Conservation (phyloP, 129 eudicot species). For the Helianthus tuberosus region DNA sequence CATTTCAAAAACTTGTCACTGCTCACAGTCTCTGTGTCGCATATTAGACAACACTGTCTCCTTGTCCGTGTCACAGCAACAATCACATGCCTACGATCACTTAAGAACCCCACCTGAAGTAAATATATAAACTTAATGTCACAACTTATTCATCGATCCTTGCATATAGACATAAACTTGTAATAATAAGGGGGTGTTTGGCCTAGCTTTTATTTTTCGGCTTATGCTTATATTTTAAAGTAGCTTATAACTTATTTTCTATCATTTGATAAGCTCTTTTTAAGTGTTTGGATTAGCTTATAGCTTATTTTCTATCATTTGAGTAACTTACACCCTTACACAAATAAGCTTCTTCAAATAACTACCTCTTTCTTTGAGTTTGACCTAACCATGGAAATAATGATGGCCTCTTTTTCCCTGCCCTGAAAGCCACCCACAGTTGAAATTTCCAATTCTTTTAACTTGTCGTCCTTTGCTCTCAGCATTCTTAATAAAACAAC, state of each 20-base stretch:
- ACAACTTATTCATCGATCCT: neutral
- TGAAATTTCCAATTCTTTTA: constrained; percentile 86
- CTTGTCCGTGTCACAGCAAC: constrained; percentile 99
- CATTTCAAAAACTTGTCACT: constrained; percentile 88
- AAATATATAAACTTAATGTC: neutral
- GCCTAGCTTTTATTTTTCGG: too few species aligned
- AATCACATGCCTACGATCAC: constrained; percentile 96
- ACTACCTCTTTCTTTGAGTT: constrained; percentile 94
- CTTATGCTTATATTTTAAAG: too few species aligned
- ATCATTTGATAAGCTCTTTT: too few species aligned
- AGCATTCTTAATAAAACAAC: constrained; percentile 74
- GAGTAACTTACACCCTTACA: too few species aligned
- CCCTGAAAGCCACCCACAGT: constrained; percentile 99
- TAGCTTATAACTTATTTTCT: too few species aligned
- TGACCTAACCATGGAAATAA: constrained; percentile 96
- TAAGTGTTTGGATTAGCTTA: too few species aligned
- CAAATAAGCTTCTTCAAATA: too few species aligned
- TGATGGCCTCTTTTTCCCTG: constrained; percentile 94
- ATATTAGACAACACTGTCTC: constrained; percentile 90
- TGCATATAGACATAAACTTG: neutral
- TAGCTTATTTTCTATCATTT: too few species aligned
- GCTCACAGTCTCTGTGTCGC: constrained; percentile 94
- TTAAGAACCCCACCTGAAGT: constrained; percentile 88
- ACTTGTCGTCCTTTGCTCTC: constrained; percentile 70
- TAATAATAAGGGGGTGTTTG: too few species aligned